Evolutionary conservation across 257 asterid genomes (phyloP), one percentile per base, ranked within the genome.

Genomic region (Lithospermum erythrorhizon): DNA sequence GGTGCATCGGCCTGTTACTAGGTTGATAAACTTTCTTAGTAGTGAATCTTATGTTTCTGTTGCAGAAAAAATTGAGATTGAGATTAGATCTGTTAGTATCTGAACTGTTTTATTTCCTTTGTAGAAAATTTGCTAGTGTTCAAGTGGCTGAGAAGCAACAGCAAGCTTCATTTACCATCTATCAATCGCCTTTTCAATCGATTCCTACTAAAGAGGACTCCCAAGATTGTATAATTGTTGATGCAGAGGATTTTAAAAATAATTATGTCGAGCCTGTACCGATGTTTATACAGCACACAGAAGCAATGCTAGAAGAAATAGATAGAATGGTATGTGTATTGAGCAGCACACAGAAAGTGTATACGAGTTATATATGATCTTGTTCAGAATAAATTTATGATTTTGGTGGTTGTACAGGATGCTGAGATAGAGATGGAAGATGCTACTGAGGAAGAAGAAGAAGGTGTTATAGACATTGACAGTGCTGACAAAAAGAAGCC

Each of bases 301-400:
- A 85, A 75, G 89, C 91, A 55, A 79, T 87, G 82, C 69, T 87
- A 69, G 86, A 85, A 68, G 98, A 90, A 70, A 85, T 87, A 25
- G 90, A 90, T 29, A 63, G 74, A 59, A 85, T 90, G 98, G 98
- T 85, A 85, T 37, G 13, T 30, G 27, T 29, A 25, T n/a, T 5
- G 6, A 30, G 37, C 9, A 35, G 45, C 45, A 4, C 13, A 35
- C 45, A 35, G 45, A 35, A 35, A 7, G 45, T 19, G 41, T 62
- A 25, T 22, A 14, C 30, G n/a, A 0, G 21, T 19, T 61, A 54
- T 55, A 23, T 4, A 14, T 61, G 19, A 18, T 13, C 17, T 8
- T 64, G 67, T 9, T 8, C 32, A 24, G 55, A 58, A 21, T 30
- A 19, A 1, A 45, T 47, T 60, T 19, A 51, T 22, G 68, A 30